Conservation (phyloP, 257 asterid genomes). For the Catharanthus roseus region DNA sequence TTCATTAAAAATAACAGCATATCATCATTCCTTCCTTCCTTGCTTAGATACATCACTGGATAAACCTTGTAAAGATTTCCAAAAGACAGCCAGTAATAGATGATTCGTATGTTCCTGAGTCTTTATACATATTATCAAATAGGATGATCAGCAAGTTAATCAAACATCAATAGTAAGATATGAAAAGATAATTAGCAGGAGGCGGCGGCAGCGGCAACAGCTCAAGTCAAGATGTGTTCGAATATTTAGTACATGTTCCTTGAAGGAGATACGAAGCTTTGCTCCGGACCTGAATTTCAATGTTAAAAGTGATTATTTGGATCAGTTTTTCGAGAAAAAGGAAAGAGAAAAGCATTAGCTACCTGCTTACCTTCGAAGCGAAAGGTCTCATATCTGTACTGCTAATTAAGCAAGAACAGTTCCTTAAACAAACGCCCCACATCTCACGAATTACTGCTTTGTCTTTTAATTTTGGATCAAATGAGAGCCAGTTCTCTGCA, state of each 20-base stretch:
- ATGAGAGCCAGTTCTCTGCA: conserved; percentile 71
- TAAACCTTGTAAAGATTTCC: not conserved
- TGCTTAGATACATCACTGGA: not conserved
- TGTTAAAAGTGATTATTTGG: not conserved
- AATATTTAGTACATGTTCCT: conserved; percentile 44
- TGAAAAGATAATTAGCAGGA: not conserved
- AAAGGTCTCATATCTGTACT: conserved; percentile 76
- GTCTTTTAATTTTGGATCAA: conserved; percentile 37
- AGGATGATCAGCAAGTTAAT: not conserved
- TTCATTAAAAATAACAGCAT: not conserved
- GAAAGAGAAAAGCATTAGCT: conserved; percentile 6
- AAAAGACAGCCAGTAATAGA: not conserved
- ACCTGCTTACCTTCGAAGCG: conserved; percentile 77
- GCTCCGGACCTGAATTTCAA: conserved; percentile 69
- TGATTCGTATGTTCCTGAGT: not conserved
- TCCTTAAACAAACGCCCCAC: conserved; percentile 68
- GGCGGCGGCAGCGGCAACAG: not conserved
- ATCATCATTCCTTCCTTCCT: not conserved
- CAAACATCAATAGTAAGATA: not conserved
- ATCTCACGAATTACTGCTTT: conserved; percentile 35
- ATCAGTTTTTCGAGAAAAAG: not conserved
- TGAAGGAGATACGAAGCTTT: conserved; percentile 95
- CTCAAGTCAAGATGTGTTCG: conserved; percentile 18
- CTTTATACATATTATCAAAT: not conserved
- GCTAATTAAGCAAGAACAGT: conserved; percentile 65